These are phyloP conservation scores for Limnanthes douglasii DNA, from an alignment of 345 rosid species.

Conservation along the genomic window DNA sequence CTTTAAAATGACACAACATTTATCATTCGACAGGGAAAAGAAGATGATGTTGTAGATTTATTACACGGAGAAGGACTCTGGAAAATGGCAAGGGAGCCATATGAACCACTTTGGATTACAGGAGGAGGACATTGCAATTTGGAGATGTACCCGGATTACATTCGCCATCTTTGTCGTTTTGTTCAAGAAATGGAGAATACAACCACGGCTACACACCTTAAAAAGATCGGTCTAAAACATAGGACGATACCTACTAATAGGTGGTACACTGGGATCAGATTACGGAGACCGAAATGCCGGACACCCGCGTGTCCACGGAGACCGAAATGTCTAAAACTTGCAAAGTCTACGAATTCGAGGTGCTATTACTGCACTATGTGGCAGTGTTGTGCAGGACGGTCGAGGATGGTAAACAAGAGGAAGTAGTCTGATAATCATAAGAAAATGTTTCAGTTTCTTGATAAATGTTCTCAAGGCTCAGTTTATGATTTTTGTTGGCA, in stretches of 20 bases:
- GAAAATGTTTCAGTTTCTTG: no score
- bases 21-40: conserved; percentile 50
- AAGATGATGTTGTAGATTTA: conserved; percentile 97
- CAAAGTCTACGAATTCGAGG: conserved; percentile 8
- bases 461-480: no score
- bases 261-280: conserved; percentile 29
- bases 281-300: conserved; percentile 16
- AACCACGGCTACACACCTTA: conserved; percentile 51
- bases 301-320: conserved; percentile 17
- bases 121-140: conserved; percentile 98
- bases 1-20: neutral
- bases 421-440: no score
- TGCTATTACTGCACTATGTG: conserved; percentile 10
- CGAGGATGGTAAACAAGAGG: no score
- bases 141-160: conserved; percentile 90
- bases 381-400: conserved; percentile 17
- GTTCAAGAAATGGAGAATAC: conserved; percentile 85
- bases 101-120: conserved; percentile 93
- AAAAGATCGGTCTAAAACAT: conserved; percentile 40
- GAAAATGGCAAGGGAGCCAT: conserved; percentile 85
- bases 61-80: conserved; percentile 85
- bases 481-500: no score
- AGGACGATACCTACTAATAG: conserved; percentile 15
- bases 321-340: conserved; percentile 13
- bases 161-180: conserved; percentile 69